Percentiles rank a stretch among this genome's conserved stretches.
Conservation (phyloP, 768 basidiomycete species). For the Cyclocybe aegerita region DNA sequence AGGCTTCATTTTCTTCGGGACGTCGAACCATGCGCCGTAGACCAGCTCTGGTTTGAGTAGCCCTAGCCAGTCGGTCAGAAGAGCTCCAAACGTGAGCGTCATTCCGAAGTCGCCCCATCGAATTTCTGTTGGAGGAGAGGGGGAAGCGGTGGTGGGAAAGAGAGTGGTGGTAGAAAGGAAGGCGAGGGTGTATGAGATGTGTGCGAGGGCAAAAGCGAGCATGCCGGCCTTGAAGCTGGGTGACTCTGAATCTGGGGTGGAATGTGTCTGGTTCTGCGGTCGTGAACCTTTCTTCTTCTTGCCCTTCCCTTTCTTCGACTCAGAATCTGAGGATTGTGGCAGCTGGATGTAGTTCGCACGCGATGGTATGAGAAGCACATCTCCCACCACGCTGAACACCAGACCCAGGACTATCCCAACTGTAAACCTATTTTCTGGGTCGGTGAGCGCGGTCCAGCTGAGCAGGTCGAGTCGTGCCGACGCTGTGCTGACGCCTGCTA, state of each 20-base stretch:
- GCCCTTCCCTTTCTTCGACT: slow-evolving; percentile 10
- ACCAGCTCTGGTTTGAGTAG: slow-evolving; percentile 11
- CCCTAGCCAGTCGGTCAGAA: slow-evolving; percentile 18
- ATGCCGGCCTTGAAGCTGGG: slow-evolving; percentile 20
- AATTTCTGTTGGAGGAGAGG: slow-evolving; percentile 4
- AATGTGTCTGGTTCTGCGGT: too few species aligned
- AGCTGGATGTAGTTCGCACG: slow-evolving; percentile 9
- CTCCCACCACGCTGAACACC: slow-evolving; percentile 20
- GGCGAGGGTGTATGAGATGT: slow-evolving; percentile 17
- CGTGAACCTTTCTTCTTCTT: too few species aligned
- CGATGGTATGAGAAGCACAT: slow-evolving; percentile 23
- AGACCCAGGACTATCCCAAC: slow-evolving; percentile 18
- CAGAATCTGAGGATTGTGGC: not conserved
- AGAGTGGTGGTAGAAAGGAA: slow-evolving; percentile 7
- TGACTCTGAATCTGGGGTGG: not conserved
- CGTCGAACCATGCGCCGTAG: slow-evolving; percentile 12
- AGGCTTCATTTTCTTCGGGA: slow-evolving; percentile 14
- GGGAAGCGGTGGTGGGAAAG: not conserved
- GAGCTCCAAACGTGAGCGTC: slow-evolving; percentile 12
- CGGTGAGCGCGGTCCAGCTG: not conserved
- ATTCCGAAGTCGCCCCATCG: slow-evolving; percentile 12
- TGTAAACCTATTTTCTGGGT: slow-evolving; percentile 10
- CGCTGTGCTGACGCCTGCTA: slow-evolving; percentile 12
- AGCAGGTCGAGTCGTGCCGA: not conserved
- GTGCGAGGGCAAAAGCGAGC: slow-evolving; percentile 21